Evolutionary conservation across 257 asterid genomes (phyloP), one percentile per base, ranked within the genome.

Genomic region (Petunia axillaris): DNA sequence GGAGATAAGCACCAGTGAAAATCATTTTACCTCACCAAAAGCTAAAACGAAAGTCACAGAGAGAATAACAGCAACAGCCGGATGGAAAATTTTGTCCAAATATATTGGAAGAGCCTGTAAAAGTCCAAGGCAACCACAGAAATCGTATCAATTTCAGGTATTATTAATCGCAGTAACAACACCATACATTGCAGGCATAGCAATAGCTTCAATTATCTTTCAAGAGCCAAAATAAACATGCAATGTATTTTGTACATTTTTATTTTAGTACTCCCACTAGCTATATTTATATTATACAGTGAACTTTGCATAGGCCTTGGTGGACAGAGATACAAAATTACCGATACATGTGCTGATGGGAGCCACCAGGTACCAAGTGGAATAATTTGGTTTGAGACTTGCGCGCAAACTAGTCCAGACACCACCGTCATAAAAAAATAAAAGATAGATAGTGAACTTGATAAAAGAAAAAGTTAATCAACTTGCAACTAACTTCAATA

Each of bases 1-100:
- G 9, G 41, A 71, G 59, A 46, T 25, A 71, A 16, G 48, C 11
- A 71, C 43, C 35, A 43, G 43, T 71, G 60, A 43, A 70, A 71
- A 25, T 35, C 16, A 44, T 9, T 71, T 80, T 89, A 96, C 98
- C 99, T 96, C 98, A 87, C 99, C 99, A 14, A 96, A 96, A 81
- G 95, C 93, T 80, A 96, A 88, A 85, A 96, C 97, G 70, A 96
- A 94, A n/a, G 99, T 96, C 70, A 96, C 99, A 25, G 99, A 96
- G 83, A 96, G 92, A 79, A 96, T 70, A 43, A 96, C 97, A 75
- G 98, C 99, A 58, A 96, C 98, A 11, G 85, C 88, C 2, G 98
- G 98, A 86, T 94, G 98, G 81, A 94, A 96, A 79, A 92, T 84
- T 80, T 96, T 96, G 79, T 96, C 99, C 84, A 96, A 86, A 82